These are phyloP conservation scores for Anthoceros angustus DNA, from an alignment of 225 moss, liverwort and hornwort species.

Conservation along the genomic window DNA sequence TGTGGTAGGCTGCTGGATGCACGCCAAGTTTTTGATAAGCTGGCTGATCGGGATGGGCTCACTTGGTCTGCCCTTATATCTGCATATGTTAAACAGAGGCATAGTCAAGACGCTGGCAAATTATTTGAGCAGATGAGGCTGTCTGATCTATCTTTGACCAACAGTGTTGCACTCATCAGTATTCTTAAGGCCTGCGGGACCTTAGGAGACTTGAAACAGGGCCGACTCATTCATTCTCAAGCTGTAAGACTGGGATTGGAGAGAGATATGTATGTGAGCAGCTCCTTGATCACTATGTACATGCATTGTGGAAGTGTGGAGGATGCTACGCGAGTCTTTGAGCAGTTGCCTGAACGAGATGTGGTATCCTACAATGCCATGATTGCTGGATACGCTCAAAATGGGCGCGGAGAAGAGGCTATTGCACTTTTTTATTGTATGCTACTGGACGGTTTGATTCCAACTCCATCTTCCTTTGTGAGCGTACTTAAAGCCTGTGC, in stretches of 20 bases:
- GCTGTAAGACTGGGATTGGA: background rate
- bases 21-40: background rate
- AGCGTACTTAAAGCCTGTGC: slow-evolving; percentile 3
- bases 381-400: background rate
- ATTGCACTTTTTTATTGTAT: background rate
- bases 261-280: background rate
- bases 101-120: background rate
- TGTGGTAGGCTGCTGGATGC: background rate
- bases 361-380: background rate
- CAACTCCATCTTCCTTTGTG: background rate
- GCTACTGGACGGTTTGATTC: background rate
- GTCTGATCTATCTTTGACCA: background rate
- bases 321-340: background rate
- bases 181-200: background rate
- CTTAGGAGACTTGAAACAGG: background rate
- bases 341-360: background rate
- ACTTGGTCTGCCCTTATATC: slow-evolving; percentile 3
- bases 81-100: background rate
- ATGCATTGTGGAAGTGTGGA: background rate
- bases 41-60: background rate
- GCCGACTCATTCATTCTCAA: background rate
- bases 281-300: slow-evolving; percentile 4
- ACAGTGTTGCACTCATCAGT: background rate
- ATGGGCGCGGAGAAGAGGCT: background rate
- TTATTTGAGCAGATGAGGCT: background rate